These are phyloP conservation scores for Hansfordia pulvinata DNA, from an alignment of 2,329 filamentous ascomycete species.

Conservation along the genomic window DNA sequence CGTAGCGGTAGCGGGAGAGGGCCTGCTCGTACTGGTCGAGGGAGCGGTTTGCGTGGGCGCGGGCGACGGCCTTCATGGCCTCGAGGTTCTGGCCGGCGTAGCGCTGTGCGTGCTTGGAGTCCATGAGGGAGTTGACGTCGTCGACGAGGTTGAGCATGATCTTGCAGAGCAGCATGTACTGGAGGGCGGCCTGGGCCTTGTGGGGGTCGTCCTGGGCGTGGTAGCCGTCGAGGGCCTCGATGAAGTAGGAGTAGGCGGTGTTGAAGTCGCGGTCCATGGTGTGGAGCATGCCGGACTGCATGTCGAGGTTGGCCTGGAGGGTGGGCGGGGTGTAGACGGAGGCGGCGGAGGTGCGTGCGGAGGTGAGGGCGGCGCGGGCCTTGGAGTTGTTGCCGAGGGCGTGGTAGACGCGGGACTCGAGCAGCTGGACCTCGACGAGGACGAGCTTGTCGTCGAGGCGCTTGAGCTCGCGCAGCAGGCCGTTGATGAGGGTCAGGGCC, in stretches of 20 bases:
- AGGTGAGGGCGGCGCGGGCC: conserved; percentile 86
- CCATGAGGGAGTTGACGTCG: conserved; percentile 90
- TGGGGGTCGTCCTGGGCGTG: conserved; percentile 77
- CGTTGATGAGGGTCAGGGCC: conserved; percentile 90
- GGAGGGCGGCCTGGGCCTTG: conserved; percentile 90
- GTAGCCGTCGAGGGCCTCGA: conserved; percentile 95
- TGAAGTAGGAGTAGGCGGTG: conserved; percentile 97
- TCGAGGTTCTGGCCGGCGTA: conserved; percentile 93
- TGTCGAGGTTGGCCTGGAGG: conserved; percentile 90
- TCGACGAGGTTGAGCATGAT: conserved; percentile 97
- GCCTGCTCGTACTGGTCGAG: conserved; percentile 96
- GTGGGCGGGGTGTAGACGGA: conserved; percentile 95
- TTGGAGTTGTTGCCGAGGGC: conserved; percentile 94
- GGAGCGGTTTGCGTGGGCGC: conserved; percentile 87
- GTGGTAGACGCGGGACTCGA: conserved; percentile 95
- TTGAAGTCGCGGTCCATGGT: conserved; percentile 99
- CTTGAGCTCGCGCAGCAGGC: conserved; percentile 90
- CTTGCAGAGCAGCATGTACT: conserved; percentile 99
- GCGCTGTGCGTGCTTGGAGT: conserved; percentile 90
- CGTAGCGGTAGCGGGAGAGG: conserved; percentile 77
- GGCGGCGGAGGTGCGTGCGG: conserved; percentile 85
- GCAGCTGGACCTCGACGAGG: conserved; percentile 90
- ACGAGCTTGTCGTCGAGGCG: conserved; percentile 97
- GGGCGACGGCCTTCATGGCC: conserved; percentile 97
- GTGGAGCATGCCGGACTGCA: conserved; percentile 98